Evolutionary conservation across 2,329 filamentous ascomycete genomes (phyloP), one percentile per base, ranked within the genome.

Genomic region (Basipetospora chlamydospora): DNA sequence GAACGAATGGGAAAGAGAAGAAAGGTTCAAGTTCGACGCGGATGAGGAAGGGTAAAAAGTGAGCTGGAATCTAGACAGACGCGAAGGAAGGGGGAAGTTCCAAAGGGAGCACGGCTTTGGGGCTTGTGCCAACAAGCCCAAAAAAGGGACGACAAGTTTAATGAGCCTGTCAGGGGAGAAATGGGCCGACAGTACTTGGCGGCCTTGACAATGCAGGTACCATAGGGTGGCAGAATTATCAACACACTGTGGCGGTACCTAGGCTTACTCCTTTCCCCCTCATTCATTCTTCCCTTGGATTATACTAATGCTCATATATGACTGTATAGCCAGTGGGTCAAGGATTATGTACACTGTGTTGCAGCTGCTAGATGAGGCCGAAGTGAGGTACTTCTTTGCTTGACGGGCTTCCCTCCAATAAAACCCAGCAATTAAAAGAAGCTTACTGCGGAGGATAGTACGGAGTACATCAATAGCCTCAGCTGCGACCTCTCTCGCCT

Each of bases 111-210:
- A n/a, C n/a, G n/a, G n/a, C n/a, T n/a, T n/a, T n/a, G n/a, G n/a
- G n/a, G n/a, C n/a, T n/a, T n/a, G n/a, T n/a, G n/a, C 36, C 22
- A 38, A n/a, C 20, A 23, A 6, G 32, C 28, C 37, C 13, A 39
- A 39, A 43, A 47, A 51, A 52, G 42, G 46, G 49, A 43, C 43
- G 44, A 47, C 49, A 52, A 54, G 51, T 54, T 54, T 54, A 54
- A 54, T 54, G 51, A 54, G 48, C 37, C 23, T 18, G 30, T 29
- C 31, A 33, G 31, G 37, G 37, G 23, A 25, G 31, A 21, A 17
- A 26, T 13, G 31, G n/a, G n/a, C n/a, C n/a, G n/a, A n/a, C n/a
- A n/a, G 31, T 39, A 39, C 37, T 15, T 39, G 37, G 15, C 20
- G 7, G 29, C 22, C 32, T 29, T 23, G 31, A 15, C 20, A 33